Percentiles rank a stretch among this genome's conserved stretches.
These are phyloP conservation scores for Debaryomyces udenii DNA, from an alignment of 1,139 yeast genomes.

Conservation along the genomic window DNA sequence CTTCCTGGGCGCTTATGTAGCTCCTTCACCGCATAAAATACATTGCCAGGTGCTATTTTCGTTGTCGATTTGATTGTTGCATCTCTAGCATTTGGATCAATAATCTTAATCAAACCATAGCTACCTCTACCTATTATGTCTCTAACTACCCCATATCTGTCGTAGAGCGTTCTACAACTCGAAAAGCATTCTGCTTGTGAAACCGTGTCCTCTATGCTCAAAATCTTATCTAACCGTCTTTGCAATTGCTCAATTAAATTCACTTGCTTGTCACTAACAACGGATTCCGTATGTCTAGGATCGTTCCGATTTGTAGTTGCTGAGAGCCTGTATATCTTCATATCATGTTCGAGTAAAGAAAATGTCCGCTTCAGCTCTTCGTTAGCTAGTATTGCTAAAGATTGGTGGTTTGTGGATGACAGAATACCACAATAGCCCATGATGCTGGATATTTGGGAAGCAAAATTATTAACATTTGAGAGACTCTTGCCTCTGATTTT, in stretches of 20 bases:
- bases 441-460: conserved; percentile 29
- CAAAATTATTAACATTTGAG: conserved; percentile 18
- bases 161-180: conserved; percentile 36
- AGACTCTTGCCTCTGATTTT: conserved; percentile 21
- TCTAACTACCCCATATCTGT: conserved; percentile 78
- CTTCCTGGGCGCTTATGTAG: conserved; percentile 32
- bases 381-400: conserved; percentile 30
- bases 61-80: conserved; percentile 8
- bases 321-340: conserved; percentile 30
- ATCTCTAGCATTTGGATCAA: conserved; percentile 52
- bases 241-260: conserved; percentile 52
- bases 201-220: conserved; percentile 23
- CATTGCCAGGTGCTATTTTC: conserved; percentile 35
- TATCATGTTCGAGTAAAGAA: conserved; percentile 28
- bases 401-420: conserved; percentile 17
- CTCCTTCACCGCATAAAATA: conserved; percentile 74
- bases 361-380: conserved; percentile 39
- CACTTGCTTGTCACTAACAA: conserved; percentile 60
- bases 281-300: conserved; percentile 40
- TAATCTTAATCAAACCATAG: conserved; percentile 78
- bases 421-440: conserved; percentile 41
- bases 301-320: conserved; percentile 22
- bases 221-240: conserved; percentile 38
- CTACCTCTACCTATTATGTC: conserved; percentile 85
- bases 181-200: conserved; percentile 21